Evolutionary conservation across 495 filamentous ascomycete genomes (phyloP).

Genomic region (Bryoglossum gracile): DNA sequence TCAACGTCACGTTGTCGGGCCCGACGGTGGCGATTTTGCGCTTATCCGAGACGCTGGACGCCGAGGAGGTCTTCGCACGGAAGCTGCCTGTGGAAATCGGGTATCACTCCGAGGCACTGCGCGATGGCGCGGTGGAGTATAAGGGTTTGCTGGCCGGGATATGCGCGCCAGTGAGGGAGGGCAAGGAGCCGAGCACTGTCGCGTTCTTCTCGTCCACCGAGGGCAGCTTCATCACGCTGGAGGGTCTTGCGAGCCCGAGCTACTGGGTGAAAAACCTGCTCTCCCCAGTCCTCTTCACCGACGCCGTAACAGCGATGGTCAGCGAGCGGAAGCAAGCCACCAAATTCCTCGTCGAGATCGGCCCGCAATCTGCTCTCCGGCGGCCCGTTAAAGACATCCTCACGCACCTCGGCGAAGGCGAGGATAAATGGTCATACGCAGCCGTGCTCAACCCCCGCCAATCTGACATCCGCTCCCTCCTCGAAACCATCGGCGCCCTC

Average conservation of each 20-base stretch:
- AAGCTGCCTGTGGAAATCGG: slow-evolving; percentile 46
- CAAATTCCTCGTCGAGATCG: too few relatives aligned
- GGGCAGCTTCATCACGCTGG: slow-evolving; percentile 40
- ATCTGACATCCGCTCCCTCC: too few relatives aligned
- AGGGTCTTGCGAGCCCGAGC: not conserved
- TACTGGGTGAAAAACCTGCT: slow-evolving; percentile 48
- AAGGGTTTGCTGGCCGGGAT: not conserved
- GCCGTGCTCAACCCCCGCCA: too few relatives aligned
- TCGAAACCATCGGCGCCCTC: too few relatives aligned
- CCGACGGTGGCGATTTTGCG: slow-evolving; percentile 34
- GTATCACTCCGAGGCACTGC: slow-evolving; percentile 56
- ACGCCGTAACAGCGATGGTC: too few relatives aligned
- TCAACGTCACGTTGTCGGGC: slow-evolving; percentile 26
- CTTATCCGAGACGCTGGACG: slow-evolving; percentile 37
- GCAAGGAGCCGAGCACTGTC: not conserved
- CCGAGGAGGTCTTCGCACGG: slow-evolving; percentile 42
- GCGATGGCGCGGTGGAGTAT: slow-evolving; percentile 36
- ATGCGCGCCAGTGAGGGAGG: not conserved
- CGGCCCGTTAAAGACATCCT: too few relatives aligned
- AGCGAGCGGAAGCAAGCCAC: too few relatives aligned
- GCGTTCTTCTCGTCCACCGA: slow-evolving; percentile 15
- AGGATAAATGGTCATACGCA: too few relatives aligned
- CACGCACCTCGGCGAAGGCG: too few relatives aligned
- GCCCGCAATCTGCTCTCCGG: too few relatives aligned
- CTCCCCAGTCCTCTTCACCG: slow-evolving; percentile 41